A percentile compares a stretch with the other conserved stretches of the same genome.
These are phyloP conservation scores for Metarhizium album DNA, from an alignment of 2,329 filamentous ascomycete species.

Conservation along the genomic window DNA sequence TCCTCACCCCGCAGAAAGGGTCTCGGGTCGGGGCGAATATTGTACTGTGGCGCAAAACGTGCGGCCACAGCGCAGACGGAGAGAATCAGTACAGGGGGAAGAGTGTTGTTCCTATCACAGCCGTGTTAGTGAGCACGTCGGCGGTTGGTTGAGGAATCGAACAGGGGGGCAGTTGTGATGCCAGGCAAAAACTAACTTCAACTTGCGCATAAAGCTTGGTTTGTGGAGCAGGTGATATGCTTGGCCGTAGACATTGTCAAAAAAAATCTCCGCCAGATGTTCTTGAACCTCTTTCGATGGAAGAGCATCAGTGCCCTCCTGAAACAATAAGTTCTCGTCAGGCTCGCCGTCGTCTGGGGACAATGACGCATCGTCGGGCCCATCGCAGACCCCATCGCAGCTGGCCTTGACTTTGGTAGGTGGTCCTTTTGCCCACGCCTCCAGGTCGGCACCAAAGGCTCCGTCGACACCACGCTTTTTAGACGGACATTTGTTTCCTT, in stretches of 20 bases:
- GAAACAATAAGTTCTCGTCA: constrained; percentile 67
- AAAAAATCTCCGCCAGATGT: constrained; percentile 88
- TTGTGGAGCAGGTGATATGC: constrained; percentile 92
- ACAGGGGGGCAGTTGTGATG: background rate
- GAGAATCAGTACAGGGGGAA: constrained; percentile 86
- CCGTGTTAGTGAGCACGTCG: background rate
- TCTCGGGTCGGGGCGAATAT: constrained; percentile 62
- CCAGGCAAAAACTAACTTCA: constrained; percentile 41
- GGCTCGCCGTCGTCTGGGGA: constrained; percentile 49
- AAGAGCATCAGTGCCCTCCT: constrained; percentile 72
- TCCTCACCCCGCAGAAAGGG: constrained; percentile 76
- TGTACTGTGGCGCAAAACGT: constrained; percentile 83
- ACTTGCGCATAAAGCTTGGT: constrained; percentile 87
- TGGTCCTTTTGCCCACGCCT: constrained; percentile 63
- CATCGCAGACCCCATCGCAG: constrained; percentile 33
- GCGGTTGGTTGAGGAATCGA: background rate
- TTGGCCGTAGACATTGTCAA: constrained; percentile 91
- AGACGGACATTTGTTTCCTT: constrained; percentile 31
- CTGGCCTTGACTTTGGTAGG: constrained; percentile 36
- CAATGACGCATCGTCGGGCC: constrained; percentile 26
- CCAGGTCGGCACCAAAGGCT: constrained; percentile 73
- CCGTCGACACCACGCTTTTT: constrained; percentile 83
- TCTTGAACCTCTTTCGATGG: constrained; percentile 83
- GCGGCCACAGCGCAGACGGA: constrained; percentile 93
- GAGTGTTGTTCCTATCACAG: constrained; percentile 34